Evolutionary conservation across 1,139 yeast species (phyloP), one percentile per base, ranked within the genome.

Genomic region (Hansenula sp.): DNA sequence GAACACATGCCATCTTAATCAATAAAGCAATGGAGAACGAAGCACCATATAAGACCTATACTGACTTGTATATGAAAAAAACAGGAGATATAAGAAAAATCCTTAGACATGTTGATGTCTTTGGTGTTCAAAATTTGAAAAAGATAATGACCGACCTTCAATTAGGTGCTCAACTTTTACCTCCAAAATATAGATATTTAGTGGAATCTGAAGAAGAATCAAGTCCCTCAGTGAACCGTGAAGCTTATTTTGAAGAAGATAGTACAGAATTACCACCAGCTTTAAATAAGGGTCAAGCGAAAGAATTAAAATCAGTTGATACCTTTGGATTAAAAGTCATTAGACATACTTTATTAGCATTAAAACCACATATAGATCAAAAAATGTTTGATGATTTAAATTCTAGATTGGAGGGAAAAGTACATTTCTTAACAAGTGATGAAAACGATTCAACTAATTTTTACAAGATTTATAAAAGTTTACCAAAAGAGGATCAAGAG

Each of bases 311-410:
- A 32, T 73, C 95, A 1, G 96, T 88, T 8, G 82, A 82, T 37
- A 79, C 96, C 0, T 77, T 80, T 48, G 95, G 95, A 7, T 72
- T 90, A 64, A 82, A 82, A 52, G 83, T 83, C 13, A 83, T 90
- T 44, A 77, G 95, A 57, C 88, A 86, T 52, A 77, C 95, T 2
- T 69, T 90, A 29, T 59, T 79, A 30, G 96, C 95, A 0, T 69
- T 92, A 54, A 30, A 56, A 20, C 52, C 57, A 34, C 50, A 50
- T 28, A 13, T 37, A 38, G 59, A 44, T 52, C 56, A 65, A 51
- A 60, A 59, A 28, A 63, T 65, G 28, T 52, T 73, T 19, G 61
- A 62, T 8, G 57, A 63, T 18, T 57, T 75, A 30, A 57, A 68
- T 38, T 51, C 60, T 28, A 67, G 68, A 38, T 60, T 75, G 33